Conservation (phyloP, 208 protist species). For the Wallacemonas collosoma region DNA sequence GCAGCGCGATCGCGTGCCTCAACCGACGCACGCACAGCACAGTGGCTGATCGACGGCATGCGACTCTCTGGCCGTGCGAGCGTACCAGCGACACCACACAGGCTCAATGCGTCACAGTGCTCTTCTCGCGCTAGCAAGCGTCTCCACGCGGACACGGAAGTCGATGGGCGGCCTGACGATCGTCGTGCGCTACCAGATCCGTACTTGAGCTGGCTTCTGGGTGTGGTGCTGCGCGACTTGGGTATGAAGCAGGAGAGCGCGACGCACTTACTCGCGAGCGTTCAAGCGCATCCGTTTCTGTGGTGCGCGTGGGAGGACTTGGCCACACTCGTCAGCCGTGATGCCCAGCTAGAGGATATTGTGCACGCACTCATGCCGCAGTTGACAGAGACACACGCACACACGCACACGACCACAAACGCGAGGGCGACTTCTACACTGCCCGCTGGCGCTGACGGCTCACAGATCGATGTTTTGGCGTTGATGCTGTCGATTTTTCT, state of each 20-base stretch:
- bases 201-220: conserved; percentile 85
- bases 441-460: no score
- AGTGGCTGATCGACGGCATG: background rate
- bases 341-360: conserved; percentile 76
- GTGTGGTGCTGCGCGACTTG: conserved; percentile 79
- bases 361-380: conserved; percentile 27
- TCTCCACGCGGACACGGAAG: no score
- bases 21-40: background rate
- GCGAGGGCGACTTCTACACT: no score
- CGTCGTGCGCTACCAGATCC: conserved; percentile 37
- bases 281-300: conserved; percentile 70
- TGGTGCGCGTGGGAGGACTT: conserved; percentile 88
- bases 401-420: no score
- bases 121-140: no score
- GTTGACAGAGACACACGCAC: background rate
- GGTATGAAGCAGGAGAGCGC: conserved; percentile 77
- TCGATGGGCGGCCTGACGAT: no score
- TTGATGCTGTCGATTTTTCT: conserved; percentile 79
- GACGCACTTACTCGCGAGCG: conserved; percentile 58
- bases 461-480: conserved; percentile 20
- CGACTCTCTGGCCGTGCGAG: conserved; percentile 10
- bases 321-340: conserved; percentile 55
- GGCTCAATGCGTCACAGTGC: no score
- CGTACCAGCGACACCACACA: conserved; percentile 13
- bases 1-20: conserved; percentile 7